phyloP scores from a whole-genome alignment of 768 basidiomycete genomes.

The Fomitopsis serialis region DNA sequence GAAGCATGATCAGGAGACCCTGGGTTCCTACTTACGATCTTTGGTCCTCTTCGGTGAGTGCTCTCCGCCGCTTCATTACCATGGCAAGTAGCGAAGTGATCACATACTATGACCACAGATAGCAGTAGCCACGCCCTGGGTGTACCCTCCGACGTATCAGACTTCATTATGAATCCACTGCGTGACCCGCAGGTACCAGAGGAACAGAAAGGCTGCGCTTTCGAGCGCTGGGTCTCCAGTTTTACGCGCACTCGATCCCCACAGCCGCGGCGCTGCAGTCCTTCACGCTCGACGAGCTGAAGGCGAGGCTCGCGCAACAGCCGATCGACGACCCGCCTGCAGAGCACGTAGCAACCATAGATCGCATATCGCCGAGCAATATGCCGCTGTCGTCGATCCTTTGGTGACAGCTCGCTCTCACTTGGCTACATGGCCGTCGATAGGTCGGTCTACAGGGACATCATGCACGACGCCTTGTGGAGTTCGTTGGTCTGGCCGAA shows the following conservation, averaged over 20 bases:
- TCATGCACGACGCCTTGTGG: conserved; percentile 4
- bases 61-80: too few species aligned
- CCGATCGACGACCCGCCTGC: conserved; percentile 1
- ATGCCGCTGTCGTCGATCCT: background rate
- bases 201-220: too few species aligned
- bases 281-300: background rate
- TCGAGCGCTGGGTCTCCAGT: background rate
- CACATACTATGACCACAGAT: background rate
- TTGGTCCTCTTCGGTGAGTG: conserved; percentile 12
- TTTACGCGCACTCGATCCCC: background rate
- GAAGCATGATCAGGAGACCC: conserved; percentile 1
- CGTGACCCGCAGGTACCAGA: too few species aligned
- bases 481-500: conserved; percentile 8
- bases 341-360: background rate
- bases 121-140: background rate
- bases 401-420: background rate
- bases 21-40: conserved; percentile 7
- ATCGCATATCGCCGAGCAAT: background rate
- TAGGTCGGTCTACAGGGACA: background rate
- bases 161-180: too few species aligned
- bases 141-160: too few species aligned
- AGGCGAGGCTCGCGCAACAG: background rate
- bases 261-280: background rate
- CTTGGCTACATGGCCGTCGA: background rate
- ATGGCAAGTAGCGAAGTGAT: too few species aligned